Evolutionary conservation across 164 flowering plant genomes (phyloP).

Genomic region (Umbilicus rupestris): DNA sequence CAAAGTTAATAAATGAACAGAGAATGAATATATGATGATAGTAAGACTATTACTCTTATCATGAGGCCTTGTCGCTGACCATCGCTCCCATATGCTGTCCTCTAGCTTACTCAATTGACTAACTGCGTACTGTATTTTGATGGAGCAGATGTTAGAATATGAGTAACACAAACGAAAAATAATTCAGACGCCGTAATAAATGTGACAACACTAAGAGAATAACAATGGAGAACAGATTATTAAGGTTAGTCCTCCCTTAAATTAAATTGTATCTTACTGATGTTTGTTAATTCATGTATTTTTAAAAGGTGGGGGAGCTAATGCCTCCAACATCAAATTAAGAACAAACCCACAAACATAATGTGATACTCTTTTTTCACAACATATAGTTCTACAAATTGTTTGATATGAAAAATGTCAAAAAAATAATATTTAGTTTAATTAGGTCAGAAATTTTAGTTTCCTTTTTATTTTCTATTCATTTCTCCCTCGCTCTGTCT

Average conservation of each 20-base stretch:
- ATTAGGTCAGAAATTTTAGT: not conserved
- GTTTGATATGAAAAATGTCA: not conserved
- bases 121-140: constrained; percentile 61
- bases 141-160: not conserved
- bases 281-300: no score
- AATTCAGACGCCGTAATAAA: not conserved
- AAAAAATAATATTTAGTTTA: not conserved
- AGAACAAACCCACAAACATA: no score
- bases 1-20: not conserved
- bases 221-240: not conserved
- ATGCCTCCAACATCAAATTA: no score
- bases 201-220: not conserved
- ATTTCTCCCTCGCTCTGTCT: not conserved
- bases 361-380: no score
- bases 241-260: not conserved
- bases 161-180: not conserved
- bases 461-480: not conserved
- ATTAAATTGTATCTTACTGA: no score
- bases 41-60: constrained; percentile 43
- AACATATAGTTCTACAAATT: no score
- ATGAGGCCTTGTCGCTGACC: constrained; percentile 55
- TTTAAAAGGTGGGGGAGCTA: no score
- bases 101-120: constrained; percentile 85
- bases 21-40: constrained; percentile 1
- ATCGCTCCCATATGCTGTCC: constrained; percentile 80